Evolutionary conservation across 2,329 filamentous ascomycete genomes (phyloP).

Genomic region (Diaporthe citri): DNA sequence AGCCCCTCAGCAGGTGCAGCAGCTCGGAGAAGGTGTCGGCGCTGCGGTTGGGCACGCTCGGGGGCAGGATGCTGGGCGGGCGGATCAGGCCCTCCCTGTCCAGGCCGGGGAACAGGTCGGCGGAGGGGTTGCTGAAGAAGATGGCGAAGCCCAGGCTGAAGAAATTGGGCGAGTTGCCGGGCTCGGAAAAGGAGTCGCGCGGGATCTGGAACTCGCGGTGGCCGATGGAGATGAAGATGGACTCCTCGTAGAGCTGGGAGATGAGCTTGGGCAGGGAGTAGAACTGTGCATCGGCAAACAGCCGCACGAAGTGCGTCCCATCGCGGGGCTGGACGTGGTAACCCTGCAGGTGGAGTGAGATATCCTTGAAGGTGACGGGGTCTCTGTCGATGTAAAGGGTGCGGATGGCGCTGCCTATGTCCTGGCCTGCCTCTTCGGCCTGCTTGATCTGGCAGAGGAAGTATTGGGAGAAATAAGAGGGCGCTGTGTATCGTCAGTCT

Average conservation of each 20-base stretch:
- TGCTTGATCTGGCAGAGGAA: constrained; percentile 84
- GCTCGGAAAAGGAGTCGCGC: constrained; percentile 85
- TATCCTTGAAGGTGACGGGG: constrained; percentile 88
- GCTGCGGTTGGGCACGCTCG: constrained; percentile 82
- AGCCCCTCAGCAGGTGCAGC: constrained; percentile 84
- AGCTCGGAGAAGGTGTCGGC: constrained; percentile 89
- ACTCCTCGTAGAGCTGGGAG: constrained; percentile 90
- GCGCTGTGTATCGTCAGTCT: constrained; percentile 67
- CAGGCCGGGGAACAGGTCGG: constrained; percentile 87
- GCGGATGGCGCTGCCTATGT: constrained; percentile 66
- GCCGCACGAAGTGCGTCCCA: constrained; percentile 87
- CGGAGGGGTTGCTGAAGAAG: constrained; percentile 81
- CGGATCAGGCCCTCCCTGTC: constrained; percentile 83
- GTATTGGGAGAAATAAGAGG: constrained; percentile 96
- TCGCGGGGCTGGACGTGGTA: constrained; percentile 88
- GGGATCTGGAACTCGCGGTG: constrained; percentile 90
- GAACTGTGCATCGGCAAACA: constrained; percentile 96
- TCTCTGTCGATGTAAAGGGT: constrained; percentile 97
- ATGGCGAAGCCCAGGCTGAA: constrained; percentile 91
- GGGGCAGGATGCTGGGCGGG: constrained; percentile 87
- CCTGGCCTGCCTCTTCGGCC: constrained; percentile 71
- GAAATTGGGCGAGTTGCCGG: constrained; percentile 95
- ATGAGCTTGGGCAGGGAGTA: constrained; percentile 91
- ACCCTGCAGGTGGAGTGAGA: constrained; percentile 89
- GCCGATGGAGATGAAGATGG: constrained; percentile 93